Conservation (phyloP, 2,329 filamentous ascomycete genomes). For the Chrysoporthe cubensis region DNA sequence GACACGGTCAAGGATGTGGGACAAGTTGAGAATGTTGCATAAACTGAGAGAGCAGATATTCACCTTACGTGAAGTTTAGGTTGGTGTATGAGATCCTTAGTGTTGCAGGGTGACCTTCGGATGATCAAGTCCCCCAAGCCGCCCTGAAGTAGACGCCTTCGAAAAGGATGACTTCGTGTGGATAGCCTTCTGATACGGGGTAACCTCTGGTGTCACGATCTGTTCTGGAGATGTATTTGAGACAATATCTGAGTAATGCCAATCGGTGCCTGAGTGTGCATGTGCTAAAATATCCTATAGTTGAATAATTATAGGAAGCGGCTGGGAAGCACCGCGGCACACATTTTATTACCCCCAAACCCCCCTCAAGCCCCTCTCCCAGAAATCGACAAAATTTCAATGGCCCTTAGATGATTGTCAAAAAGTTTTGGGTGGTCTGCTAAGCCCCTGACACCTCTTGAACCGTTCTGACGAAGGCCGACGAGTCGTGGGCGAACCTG, state of each 20-base stretch:
- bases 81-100: no score
- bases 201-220: no score
- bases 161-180: no score
- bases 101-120: no score
- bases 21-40: background rate
- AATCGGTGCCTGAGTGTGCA: background rate
- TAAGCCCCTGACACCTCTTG: slow-evolving; percentile 64
- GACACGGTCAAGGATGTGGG: background rate
- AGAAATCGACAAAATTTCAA: background rate
- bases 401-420: no score
- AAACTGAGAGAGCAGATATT: background rate
- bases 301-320: background rate
- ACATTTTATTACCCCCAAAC: no score
- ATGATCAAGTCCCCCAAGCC: background rate
- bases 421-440: background rate
- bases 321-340: background rate
- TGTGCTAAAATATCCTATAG: background rate
- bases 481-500: slow-evolving; percentile 77
- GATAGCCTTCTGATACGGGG: no score
- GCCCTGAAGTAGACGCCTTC: no score
- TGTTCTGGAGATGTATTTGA: no score
- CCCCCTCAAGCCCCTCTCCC: no score
- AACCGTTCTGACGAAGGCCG: slow-evolving; percentile 72
- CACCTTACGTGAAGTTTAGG: background rate
- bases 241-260: no score